These are phyloP conservation scores for Brassica cretica DNA, from an alignment of 345 rosid species.

Conservation along the genomic window DNA sequence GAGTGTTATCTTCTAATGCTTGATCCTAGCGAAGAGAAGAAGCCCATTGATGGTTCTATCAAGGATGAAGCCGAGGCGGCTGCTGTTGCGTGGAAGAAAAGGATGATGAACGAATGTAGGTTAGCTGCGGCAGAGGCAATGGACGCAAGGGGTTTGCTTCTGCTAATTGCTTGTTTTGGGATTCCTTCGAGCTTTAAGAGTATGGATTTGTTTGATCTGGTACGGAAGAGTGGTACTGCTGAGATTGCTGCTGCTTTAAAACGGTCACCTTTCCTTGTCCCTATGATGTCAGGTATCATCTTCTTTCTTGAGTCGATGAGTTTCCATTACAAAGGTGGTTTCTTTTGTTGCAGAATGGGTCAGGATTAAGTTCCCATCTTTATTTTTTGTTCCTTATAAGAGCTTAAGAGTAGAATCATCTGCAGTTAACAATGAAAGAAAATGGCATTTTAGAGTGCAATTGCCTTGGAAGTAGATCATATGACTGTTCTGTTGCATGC, in stretches of 20 bases:
- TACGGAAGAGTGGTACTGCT: constrained; percentile 43
- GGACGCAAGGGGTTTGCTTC: constrained; percentile 81
- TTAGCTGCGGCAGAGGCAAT: constrained; percentile 44
- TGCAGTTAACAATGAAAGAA: neutral
- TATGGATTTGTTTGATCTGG: constrained; percentile 62
- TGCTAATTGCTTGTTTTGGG: constrained; percentile 63
- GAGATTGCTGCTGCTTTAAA: constrained; percentile 49
- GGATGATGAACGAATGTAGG: constrained; percentile 70
- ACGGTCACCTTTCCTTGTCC: constrained; percentile 47
- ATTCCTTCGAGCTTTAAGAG: constrained; percentile 51
- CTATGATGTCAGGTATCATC: constrained; percentile 56
- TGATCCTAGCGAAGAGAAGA: constrained; percentile 20
- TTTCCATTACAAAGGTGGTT: constrained; percentile 5
- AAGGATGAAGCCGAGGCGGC: constrained; percentile 52
- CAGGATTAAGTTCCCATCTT: neutral
- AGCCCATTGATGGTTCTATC: constrained; percentile 13
- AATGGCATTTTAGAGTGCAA: neutral
- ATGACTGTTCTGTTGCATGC: neutral
- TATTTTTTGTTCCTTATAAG: neutral
- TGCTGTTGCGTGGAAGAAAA: constrained; percentile 66
- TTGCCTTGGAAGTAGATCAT: neutral
- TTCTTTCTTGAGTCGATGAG: neutral
- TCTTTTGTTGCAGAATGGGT: neutral
- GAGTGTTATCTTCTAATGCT: constrained; percentile 54
- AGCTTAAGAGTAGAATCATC: constrained; percentile 1